A percentile compares a stretch with the other conserved stretches of the same genome.
Evolutionary conservation across 2,329 filamentous ascomycete genomes (phyloP).

Genomic region (Fusarium hainanense): DNA sequence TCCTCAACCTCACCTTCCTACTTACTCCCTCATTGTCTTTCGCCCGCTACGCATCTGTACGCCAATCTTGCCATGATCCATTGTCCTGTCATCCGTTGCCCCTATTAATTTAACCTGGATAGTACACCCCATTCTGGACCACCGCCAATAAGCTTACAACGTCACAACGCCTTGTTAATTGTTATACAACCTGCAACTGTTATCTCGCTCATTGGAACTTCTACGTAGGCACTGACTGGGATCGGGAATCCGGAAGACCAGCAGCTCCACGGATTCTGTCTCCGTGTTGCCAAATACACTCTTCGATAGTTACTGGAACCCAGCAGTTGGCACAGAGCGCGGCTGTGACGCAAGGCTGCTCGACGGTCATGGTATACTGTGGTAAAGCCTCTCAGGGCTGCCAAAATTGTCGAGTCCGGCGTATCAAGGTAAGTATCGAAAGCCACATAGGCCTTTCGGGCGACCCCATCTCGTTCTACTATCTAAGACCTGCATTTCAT

Average conservation of each 20-base stretch:
- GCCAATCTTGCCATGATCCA: constrained; percentile 11
- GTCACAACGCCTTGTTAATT: not conserved
- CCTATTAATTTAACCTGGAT: constrained; percentile 26
- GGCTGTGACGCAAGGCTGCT: constrained; percentile 1
- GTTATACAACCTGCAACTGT: constrained; percentile 2
- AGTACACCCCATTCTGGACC: constrained; percentile 1
- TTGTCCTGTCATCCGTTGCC: constrained; percentile 18
- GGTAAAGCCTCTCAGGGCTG: constrained; percentile 68
- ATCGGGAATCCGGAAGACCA: constrained; percentile 1
- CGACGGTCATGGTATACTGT: constrained; percentile 63
- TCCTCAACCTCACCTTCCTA: constrained; percentile 8
- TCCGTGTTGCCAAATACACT: constrained; percentile 15
- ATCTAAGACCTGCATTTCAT: not conserved
- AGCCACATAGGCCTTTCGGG: constrained; percentile 1
- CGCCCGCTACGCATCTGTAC: not conserved
- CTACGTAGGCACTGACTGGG: constrained; percentile 6
- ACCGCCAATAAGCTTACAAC: constrained; percentile 17
- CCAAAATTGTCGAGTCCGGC: constrained; percentile 63
- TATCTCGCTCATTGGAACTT: not conserved
- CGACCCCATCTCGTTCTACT: not conserved
- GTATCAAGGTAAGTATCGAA: constrained; percentile 62
- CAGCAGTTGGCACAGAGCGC: constrained; percentile 19
- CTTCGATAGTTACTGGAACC: constrained; percentile 22
- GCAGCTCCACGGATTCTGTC: constrained; percentile 10
- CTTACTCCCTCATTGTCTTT: not conserved